phyloP scores from a whole-genome alignment of 2,329 filamentous ascomycete genomes.

The Pseudocercospora macadamiae region DNA sequence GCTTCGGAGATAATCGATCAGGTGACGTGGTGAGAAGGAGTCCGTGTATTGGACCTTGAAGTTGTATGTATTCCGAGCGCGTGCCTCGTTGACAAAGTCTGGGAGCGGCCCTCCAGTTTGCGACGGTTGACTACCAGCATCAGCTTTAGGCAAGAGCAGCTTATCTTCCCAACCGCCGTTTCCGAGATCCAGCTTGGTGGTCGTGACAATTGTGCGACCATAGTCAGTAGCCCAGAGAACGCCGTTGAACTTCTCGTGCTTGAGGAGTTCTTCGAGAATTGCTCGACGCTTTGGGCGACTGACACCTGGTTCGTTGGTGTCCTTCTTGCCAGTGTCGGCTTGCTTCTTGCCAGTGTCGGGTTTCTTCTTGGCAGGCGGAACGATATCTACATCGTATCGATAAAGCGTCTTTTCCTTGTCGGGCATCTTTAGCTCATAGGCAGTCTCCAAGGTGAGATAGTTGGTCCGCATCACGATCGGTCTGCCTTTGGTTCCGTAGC shows the following conservation, averaged over 20 bases:
- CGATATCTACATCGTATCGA: constrained; percentile 45
- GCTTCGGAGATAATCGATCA: constrained; percentile 50
- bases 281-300: constrained; percentile 51
- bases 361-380: constrained; percentile 35
- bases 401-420: constrained; percentile 37
- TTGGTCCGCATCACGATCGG: constrained; percentile 48
- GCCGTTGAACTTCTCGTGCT: constrained; percentile 36
- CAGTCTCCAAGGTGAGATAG: constrained; percentile 44
- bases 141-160: constrained; percentile 37
- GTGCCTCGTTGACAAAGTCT: constrained; percentile 29
- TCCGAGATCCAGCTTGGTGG: constrained; percentile 31
- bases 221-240: constrained; percentile 45
- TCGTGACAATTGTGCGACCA: constrained; percentile 41
- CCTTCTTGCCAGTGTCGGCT: no score
- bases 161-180: constrained; percentile 22
- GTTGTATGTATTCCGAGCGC: constrained; percentile 39
- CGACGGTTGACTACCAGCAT: background rate
- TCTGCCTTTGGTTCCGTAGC: constrained; percentile 44
- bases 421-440: constrained; percentile 34
- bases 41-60: constrained; percentile 42
- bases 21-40: constrained; percentile 42
- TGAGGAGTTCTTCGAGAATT: constrained; percentile 51
- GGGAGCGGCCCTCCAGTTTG: constrained; percentile 16
- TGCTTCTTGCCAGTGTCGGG: no score
- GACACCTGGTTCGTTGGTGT: no score